Conservation (phyloP, 257 asterid genomes). For the Lantana camara region DNA sequence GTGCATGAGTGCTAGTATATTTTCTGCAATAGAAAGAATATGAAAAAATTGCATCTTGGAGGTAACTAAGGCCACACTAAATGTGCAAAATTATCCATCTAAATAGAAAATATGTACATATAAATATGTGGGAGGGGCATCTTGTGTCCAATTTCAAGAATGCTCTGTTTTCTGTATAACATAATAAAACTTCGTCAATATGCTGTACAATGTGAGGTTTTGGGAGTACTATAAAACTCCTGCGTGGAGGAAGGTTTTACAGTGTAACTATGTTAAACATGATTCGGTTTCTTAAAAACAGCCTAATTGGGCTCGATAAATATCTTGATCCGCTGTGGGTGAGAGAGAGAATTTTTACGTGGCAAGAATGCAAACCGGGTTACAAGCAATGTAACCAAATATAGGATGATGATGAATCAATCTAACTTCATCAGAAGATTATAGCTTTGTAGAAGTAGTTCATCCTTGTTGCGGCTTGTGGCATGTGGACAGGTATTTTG, state of each 20-base stretch:
- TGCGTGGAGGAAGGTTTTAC: background rate
- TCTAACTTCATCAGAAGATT: background rate
- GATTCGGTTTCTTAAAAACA: background rate
- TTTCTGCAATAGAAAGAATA: too few relatives aligned
- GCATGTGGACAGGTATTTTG: slow-evolving; percentile 61
- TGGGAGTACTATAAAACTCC: background rate
- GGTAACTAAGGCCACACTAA: too few relatives aligned
- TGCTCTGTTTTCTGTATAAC: slow-evolving; percentile 5
- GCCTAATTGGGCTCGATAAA: background rate
- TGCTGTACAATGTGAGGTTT: background rate
- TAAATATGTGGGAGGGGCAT: background rate
- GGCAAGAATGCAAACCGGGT: background rate
- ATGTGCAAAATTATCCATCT: too few relatives aligned
- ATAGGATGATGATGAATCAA: background rate
- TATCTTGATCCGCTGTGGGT: background rate
- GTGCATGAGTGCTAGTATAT: too few relatives aligned
- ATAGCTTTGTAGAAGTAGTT: too few relatives aligned
- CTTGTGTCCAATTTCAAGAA: background rate
- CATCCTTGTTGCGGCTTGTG: slow-evolving; percentile 58
- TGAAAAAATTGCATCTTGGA: too few relatives aligned
- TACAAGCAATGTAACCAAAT: background rate
- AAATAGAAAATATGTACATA: too few relatives aligned
- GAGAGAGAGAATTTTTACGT: background rate
- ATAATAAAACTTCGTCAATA: background rate
- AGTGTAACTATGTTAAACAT: background rate